Evolutionary conservation across 163 green algal species (phyloP), one percentile per base, ranked within the genome.

Genomic region (Scenedesmus sp.): DNA sequence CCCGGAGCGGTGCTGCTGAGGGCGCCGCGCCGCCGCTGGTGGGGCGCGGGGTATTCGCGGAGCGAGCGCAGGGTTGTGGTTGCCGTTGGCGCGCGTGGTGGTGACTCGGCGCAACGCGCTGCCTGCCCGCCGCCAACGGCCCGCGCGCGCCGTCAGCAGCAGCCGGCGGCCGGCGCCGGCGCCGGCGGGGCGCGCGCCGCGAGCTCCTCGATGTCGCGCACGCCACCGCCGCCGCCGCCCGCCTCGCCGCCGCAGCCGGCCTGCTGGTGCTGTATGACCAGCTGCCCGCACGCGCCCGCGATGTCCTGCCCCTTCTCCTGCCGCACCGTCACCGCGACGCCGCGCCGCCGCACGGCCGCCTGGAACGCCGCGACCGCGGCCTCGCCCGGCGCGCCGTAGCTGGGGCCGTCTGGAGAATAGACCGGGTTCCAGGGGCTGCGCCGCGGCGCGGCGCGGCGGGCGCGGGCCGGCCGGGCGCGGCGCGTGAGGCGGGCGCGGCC

Each of bases 271-370:
- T 81, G 31, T 20, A 81, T 73, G 47, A 92, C 89, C 45, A 95
- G 89, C 83, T 95, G 91, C 5, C 90, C 90, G 71, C 89, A 95
- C 3, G 87, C 90, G 24, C 86, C 90, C 66, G 77, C 76, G 31
- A 98, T 97, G 76, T 97, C 94, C 78, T 95, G 90, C 7, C 96
- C 96, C 88, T 98, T 98, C 83, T 98, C 94, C 76, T 94, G 89
- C 10, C 96, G 87, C 2, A 98, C 86, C 15, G 96, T 99, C 66
- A 73, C 90, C 53, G 82, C 86, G 36, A 98, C 26, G 17, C 87
- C 86, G 65, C 97, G 95, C 39, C 88, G 51, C 0, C 88, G 80
- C 71, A 98, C 70, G 3, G 57, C 20, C 22, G 34, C 17, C 42
- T 92, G 85, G 85, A 99, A 98, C 15, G 24, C 74, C 1, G 60